Base-by-base conservation (phyloP, 1,284 basidiomycete genomes). In the Porogramme epimiltina region DNA sequence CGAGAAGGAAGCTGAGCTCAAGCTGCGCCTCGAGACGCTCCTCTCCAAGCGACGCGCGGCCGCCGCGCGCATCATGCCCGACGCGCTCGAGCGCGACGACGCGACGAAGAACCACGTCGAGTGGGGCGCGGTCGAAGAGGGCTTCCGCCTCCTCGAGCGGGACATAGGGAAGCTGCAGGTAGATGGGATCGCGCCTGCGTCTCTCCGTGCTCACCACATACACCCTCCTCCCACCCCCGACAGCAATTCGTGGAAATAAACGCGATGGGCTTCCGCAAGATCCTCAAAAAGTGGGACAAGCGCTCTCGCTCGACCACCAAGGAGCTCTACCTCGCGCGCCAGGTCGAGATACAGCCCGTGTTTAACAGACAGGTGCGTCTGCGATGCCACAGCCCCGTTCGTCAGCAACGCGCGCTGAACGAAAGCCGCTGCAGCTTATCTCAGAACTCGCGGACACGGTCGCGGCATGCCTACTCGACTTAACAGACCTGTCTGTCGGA, bases 251-350 rank as follows among this genome's bases (percentile, higher is more conserved):
- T 99, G 62, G 97, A 99, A 72, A 91, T 98, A 67, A 99, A 99
- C 69, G 97, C 93, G 1, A 95, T 89, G 3, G 97, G 95, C 2
- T 99, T 99, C 71, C 85, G 96, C 46, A 99, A 99, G 72, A 99
- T 99, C 49, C 73, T 98, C 58, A 99, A 99, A 67, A 99, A 99
- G 69, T 99, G 95, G 84, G 97, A 99, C 74, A 99, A 99, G 73
- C 84, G 93, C 50, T 95, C 91, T 36, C 98, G 91, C 59, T 95
- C 89, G 15, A 90, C 89, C 31, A 98, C 91, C 16, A 98, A 97
- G 71, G 97, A 99, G 69, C 79, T 99, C 11, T 99, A 99, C 70
- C 84, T 99, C 31, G 86, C 94, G 46, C 87, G 97, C 31, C 97
- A 99, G 70, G 96, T 99, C 11, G 97, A 99, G 62, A 93, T 98